phyloP scores from a whole-genome alignment of 2,329 filamentous ascomycete species.

The Aspergillus floridensis region DNA sequence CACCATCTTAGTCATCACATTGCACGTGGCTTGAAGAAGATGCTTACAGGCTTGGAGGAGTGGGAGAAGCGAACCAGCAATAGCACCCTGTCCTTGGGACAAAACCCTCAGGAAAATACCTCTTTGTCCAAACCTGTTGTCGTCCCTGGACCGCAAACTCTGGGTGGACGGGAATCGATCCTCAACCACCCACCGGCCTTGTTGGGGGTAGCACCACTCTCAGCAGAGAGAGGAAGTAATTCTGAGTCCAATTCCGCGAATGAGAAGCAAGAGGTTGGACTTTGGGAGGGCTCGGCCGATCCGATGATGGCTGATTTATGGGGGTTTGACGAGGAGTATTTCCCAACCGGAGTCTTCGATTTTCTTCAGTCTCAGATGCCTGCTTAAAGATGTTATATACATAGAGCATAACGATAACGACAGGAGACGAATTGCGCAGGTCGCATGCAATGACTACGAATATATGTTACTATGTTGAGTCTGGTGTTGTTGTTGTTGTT shows the following conservation, averaged over 20 bases:
- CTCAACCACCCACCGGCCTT: constrained; percentile 37
- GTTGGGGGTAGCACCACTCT: constrained; percentile 38
- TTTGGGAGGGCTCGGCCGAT: constrained; percentile 39
- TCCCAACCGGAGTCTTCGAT: constrained; percentile 43
- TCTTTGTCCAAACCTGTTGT: constrained; percentile 38
- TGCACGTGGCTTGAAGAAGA: constrained; percentile 38
- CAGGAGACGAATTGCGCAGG: not conserved
- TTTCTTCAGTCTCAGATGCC: constrained; percentile 44
- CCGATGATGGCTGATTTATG: constrained; percentile 43
- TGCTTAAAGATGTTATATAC: constrained; percentile 25
- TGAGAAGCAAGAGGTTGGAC: constrained; percentile 28
- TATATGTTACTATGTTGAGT: not conserved
- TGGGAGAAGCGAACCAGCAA: constrained; percentile 36
- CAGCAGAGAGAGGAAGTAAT: constrained; percentile 38
- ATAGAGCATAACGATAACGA: not conserved
- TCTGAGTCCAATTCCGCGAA: constrained; percentile 18
- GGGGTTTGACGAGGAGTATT: constrained; percentile 43
- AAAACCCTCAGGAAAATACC: constrained; percentile 24
- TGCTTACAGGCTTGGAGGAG: constrained; percentile 40
- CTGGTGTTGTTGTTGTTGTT: no score
- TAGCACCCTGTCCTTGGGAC: constrained; percentile 21
- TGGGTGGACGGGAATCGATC: constrained; percentile 39
- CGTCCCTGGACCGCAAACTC: constrained; percentile 36
- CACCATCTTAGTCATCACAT: constrained; percentile 43
- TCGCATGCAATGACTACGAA: not conserved